Evolutionary conservation across 192 early-diverging fungal genomes (phyloP).

Genomic region (Oehlia diaphana): DNA sequence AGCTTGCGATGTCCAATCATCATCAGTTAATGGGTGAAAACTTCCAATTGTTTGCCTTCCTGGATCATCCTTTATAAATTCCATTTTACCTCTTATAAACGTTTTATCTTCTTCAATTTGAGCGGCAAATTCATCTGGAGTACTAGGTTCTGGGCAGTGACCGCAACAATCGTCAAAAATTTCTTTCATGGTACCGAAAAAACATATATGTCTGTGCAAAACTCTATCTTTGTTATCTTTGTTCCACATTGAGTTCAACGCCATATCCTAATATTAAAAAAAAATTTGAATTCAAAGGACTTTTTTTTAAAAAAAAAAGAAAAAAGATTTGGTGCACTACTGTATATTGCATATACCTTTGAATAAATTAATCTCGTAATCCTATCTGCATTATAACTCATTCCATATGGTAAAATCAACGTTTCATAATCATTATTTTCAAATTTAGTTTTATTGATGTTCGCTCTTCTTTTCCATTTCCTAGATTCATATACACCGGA

Average conservation of each 20-base stretch:
- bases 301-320: background rate
- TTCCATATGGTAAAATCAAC: conserved; percentile 3
- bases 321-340: no score
- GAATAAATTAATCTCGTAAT: background rate
- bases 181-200: conserved; percentile 24
- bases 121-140: background rate
- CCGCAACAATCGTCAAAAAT: conserved; percentile 21
- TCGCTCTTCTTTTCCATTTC: background rate
- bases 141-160: background rate
- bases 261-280: conserved; percentile 2
- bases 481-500: background rate
- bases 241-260: background rate
- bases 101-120: conserved; percentile 6
- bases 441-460: conserved; percentile 1
- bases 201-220: conserved; percentile 13
- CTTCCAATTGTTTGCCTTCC: background rate
- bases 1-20: conserved; percentile 14
- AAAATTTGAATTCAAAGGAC: background rate
- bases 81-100: conserved; percentile 2
- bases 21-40: background rate
- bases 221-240: background rate
- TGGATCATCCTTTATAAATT: background rate
- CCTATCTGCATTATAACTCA: background rate
- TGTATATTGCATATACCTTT: background rate
- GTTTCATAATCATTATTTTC: conserved; percentile 24